Evolutionary conservation across 2,329 filamentous ascomycete genomes (phyloP).

Genomic region (Colletotrichum sansevieriae): DNA sequence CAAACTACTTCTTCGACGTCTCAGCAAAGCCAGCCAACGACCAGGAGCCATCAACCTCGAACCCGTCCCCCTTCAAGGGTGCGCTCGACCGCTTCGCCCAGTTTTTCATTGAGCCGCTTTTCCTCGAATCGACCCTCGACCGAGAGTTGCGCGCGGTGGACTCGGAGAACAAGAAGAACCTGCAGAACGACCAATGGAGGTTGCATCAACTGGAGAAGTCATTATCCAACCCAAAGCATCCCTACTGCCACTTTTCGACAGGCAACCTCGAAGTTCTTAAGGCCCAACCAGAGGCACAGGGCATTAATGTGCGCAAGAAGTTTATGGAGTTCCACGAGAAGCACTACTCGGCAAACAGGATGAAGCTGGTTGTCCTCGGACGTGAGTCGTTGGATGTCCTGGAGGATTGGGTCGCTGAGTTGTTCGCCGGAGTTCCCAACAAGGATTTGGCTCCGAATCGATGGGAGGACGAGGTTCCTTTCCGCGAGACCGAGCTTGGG

Average conservation of each 20-base stretch:
- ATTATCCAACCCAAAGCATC: conserved; percentile 87
- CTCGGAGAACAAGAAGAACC: conserved; percentile 97
- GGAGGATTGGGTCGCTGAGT: conserved; percentile 84
- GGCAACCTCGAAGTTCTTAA: conserved; percentile 90
- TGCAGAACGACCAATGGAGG: conserved; percentile 91
- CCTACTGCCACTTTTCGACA: conserved; percentile 92
- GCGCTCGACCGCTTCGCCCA: conserved; percentile 93
- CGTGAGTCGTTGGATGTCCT: conserved; percentile 85
- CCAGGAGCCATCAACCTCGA: conserved; percentile 65
- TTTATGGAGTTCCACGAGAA: conserved; percentile 93
- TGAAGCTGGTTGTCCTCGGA: conserved; percentile 91
- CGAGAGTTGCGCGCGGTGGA: conserved; percentile 90
- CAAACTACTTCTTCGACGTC: conserved; percentile 98
- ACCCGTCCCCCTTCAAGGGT: conserved; percentile 76
- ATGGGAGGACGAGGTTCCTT: conserved; percentile 66
- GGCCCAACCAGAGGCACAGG: conserved; percentile 81
- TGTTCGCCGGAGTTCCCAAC: conserved; percentile 86
- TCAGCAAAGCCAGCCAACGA: conserved; percentile 80
- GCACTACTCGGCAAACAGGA: conserved; percentile 92
- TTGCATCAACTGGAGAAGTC: conserved; percentile 90
- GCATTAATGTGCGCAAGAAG: conserved; percentile 87
- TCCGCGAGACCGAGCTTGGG: conserved; percentile 62
- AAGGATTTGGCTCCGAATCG: conserved; percentile 77
- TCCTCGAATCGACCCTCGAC: conserved; percentile 86
- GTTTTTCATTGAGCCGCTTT: conserved; percentile 91